Conservation (phyloP, 805 yeast genomes). For the Ogataea corticis region DNA sequence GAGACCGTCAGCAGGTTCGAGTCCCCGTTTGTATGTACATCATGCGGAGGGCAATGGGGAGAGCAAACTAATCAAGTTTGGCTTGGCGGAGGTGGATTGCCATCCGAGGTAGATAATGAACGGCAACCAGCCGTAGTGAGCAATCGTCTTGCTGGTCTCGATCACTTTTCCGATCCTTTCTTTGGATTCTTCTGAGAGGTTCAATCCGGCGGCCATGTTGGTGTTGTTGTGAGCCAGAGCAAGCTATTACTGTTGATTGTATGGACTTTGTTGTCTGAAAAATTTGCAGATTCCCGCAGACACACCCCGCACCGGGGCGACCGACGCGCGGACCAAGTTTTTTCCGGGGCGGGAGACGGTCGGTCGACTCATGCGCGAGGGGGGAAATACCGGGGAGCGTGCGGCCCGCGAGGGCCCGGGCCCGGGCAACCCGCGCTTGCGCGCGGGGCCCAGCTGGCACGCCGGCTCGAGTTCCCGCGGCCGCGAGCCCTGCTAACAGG, state of each 20-base stretch:
- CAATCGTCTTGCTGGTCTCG: slow-evolving; percentile 79
- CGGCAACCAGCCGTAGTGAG: slow-evolving; percentile 98
- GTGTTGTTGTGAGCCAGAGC: too few species aligned
- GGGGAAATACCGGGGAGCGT: neutral
- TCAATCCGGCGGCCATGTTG: slow-evolving; percentile 38
- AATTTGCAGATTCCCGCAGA: neutral
- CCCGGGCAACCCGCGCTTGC: too few species aligned
- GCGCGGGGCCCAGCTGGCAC: neutral
- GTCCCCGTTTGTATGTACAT: slow-evolving; percentile 12
- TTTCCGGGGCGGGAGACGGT: slow-evolving; percentile 1
- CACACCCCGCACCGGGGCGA: neutral
- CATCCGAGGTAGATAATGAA: slow-evolving; percentile 90
- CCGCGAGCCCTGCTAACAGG: too few species aligned
- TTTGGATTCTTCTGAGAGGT: slow-evolving; percentile 50
- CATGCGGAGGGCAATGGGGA: slow-evolving; percentile 81
- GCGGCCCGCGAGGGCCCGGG: neutral
- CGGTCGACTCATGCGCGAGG: slow-evolving; percentile 12
- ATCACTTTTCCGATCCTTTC: slow-evolving; percentile 86
- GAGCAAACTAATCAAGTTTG: slow-evolving; percentile 71
- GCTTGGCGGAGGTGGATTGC: slow-evolving; percentile 79
- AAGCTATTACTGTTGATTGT: too few species aligned
- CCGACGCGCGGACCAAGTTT: slow-evolving; percentile 4
- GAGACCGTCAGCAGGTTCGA: slow-evolving; percentile 1
- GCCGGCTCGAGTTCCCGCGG: too few species aligned
- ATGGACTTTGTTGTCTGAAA: too few species aligned